Conservation (phyloP, 2,329 filamentous ascomycete species). For the Xylariaceae sp. region DNA sequence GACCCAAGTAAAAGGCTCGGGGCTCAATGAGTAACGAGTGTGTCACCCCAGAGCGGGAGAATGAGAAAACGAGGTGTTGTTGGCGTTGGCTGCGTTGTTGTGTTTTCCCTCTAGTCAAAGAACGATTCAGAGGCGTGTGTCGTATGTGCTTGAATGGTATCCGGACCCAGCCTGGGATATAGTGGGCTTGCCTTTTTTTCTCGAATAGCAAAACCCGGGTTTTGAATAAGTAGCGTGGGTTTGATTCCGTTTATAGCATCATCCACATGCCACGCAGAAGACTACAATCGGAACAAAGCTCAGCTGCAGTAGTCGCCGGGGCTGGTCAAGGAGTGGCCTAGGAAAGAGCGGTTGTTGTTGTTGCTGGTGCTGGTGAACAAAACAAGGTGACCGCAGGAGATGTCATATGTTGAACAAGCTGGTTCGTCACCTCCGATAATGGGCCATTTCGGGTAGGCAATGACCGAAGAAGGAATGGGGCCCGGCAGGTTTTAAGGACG, state of each 20-base stretch:
- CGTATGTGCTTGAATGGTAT: not conserved
- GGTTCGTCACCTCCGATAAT: constrained; percentile 25
- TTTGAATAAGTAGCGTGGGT: not conserved
- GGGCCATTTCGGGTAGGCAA: constrained; percentile 24
- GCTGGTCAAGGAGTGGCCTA: constrained; percentile 1
- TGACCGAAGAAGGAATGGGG: constrained; percentile 9
- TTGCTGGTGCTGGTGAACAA: constrained; percentile 18
- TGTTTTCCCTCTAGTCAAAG: constrained; percentile 7
- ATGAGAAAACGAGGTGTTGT: not conserved
- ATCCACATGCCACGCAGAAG: constrained; percentile 1
- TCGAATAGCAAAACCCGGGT: not conserved
- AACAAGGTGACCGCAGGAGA: constrained; percentile 5
- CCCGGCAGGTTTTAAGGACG: constrained; percentile 3
- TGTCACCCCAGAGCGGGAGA: not conserved
- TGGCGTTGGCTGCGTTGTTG: constrained; percentile 3
- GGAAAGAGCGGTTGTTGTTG: not conserved
- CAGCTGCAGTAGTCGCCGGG: not conserved
- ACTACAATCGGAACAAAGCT: constrained; percentile 1
- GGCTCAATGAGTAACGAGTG: not conserved
- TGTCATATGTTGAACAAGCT: constrained; percentile 12
- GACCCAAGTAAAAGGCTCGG: constrained; percentile 9
- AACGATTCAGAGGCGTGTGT: not conserved
- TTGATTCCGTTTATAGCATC: not conserved
- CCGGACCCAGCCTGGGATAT: not conserved
- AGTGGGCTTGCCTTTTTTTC: not conserved